Evolutionary conservation across 257 asterid genomes (phyloP), one percentile per base, ranked within the genome.

Genomic region (Linderniella brevidens): DNA sequence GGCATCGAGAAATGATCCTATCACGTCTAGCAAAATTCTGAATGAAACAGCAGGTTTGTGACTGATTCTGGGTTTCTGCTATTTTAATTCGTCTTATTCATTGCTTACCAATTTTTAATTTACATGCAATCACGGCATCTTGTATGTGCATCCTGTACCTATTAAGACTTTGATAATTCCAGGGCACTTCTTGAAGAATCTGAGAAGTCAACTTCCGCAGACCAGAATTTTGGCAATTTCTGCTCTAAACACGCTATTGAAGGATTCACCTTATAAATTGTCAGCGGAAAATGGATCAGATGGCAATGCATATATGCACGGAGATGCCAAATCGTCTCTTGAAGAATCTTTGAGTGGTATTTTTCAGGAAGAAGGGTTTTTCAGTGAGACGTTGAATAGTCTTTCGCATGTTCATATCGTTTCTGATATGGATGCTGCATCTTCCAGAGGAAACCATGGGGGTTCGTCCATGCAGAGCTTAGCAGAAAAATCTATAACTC

Each of bases 131-230:
- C 37, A 41, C 51, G 39, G 41, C 43, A 39, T 39, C 1, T 39
- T 13, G 13, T 29, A 36, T 37, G 52, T 46, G 51, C 49, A 40
- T 13, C 25, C 46, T 50, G 50, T 35, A 9, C 19, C 29, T 46
- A 41, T 44, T 50, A 55, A 54, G 45, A 52, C 37, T 66, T 49
- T 43, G 54, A 35, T 41, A 45, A 54, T 74, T 60, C 57, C 88
- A 90, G 99, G 99, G 52, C 94, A 90, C 69, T 90, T 85, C 62
- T 60, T 90, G 74, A 86, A 77, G 82, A 90, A 69, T 79, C 77
- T 90, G 68, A 90, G 77, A 76, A 90, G 99, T 58, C 94, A 79
- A 66, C 93, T 90, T 47, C 99, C 99, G 17, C 99, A 90, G 81
- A 85, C 99, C 18, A 74, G 99, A 68, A 85, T 90, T 65, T 76